Conservation (phyloP, 2,329 filamentous ascomycete species). For the Trichophyton rubrum region DNA sequence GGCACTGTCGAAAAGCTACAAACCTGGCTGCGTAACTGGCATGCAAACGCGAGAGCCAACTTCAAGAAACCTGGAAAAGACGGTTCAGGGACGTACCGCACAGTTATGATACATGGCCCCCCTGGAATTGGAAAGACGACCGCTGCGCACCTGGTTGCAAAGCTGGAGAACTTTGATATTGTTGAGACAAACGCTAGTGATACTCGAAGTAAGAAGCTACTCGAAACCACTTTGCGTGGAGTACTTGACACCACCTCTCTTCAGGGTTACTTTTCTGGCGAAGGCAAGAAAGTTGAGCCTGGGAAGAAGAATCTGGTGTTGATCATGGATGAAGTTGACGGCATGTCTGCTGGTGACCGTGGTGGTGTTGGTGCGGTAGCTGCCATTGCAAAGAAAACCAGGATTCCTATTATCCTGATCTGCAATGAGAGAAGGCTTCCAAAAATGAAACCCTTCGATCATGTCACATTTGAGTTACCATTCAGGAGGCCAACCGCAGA, state of each 20-base stretch:
- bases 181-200: conserved; percentile 95
- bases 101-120: conserved; percentile 90
- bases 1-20: conserved; percentile 78
- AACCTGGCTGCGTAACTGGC: conserved; percentile 73
- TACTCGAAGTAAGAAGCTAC: conserved; percentile 85
- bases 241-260: conserved; percentile 90
- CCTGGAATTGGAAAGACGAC: conserved; percentile 97
- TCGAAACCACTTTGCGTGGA: conserved; percentile 77
- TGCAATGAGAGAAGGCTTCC: conserved; percentile 87
- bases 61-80: conserved; percentile 78
- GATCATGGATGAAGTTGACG: conserved; percentile 98
- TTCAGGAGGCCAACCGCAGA: conserved; percentile 86
- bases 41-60: conserved; percentile 60
- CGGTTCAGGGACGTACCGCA: conserved; percentile 68
- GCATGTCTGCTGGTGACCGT: conserved; percentile 94
- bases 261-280: conserved; percentile 75
- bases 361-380: conserved; percentile 91
- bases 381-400: conserved; percentile 87
- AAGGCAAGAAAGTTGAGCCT: conserved; percentile 65
- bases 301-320: conserved; percentile 87
- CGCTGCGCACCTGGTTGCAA: conserved; percentile 85
- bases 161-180: conserved; percentile 83
- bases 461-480: conserved; percentile 67
- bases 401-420: conserved; percentile 89
- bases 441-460: conserved; percentile 98